Evolutionary conservation across 768 basidiomycete genomes (phyloP), one percentile per base, ranked within the genome.

Genomic region (Lactarius hengduanensis): DNA sequence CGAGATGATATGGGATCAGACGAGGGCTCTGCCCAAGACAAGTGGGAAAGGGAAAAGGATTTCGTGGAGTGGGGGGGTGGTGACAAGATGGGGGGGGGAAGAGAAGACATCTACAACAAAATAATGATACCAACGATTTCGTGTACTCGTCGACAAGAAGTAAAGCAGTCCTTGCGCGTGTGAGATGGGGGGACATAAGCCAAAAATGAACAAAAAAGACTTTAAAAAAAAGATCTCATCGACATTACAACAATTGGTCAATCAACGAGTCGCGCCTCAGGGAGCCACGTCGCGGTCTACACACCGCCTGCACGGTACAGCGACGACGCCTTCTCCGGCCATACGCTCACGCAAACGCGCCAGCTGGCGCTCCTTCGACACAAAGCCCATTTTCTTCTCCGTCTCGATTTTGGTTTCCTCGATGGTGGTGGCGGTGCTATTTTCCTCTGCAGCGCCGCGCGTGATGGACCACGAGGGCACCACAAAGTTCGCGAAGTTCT

Each of bases 291-390:
- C 57, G 43, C 66, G 62, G 62, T 67, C 62, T 15, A 50, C 58
- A 50, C 67, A 68, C 47, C 65, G 60, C 38, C 20, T 36, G 45
- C 65, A 68, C 20, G 58, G 57, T 15, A 55, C 66, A 57, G 20
- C 26, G 28, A 32, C 38, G 41, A 32, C 40, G 54, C 57, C 61
- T 60, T 81, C 79, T 40, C 76, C 73, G 71, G 82, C 79, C 73
- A 92, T 76, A 69, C 86, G 83, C 38, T 75, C 72, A 73, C 80
- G 81, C 71, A 92, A 76, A 76, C 83, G 86, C 73, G 84, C 83
- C 71, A 92, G 74, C 74, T 93, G 91, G 69, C 79, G 82, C 71
- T 87, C 82, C 73, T 83, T 87, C 32, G 86, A 81, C 57, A 90
- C 86, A 72, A 80, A 90, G 13, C 65, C 68, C 43, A 58, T 61